Evolutionary conservation across 2,329 filamentous ascomycete genomes (phyloP).

Genomic region (Colletotrichum musicola): DNA sequence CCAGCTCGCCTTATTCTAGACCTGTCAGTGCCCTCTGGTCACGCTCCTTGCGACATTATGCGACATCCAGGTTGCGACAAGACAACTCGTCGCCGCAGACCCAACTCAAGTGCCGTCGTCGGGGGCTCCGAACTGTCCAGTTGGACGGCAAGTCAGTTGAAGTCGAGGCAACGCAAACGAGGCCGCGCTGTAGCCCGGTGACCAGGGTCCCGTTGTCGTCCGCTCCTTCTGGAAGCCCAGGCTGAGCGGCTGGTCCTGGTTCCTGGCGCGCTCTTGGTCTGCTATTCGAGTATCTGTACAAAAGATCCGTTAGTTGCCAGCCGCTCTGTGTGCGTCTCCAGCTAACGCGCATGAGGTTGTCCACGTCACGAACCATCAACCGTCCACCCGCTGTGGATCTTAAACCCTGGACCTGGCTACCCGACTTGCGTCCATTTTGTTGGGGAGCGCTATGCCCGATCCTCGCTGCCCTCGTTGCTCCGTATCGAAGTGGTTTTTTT

Average conservation of each 20-base stretch:
- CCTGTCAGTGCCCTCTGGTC: constrained; percentile 25
- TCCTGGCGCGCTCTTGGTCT: constrained; percentile 14
- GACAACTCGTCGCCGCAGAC: neutral
- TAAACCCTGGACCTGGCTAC: constrained; percentile 18
- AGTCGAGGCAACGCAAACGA: constrained; percentile 7
- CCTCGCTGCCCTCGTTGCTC: constrained; percentile 4
- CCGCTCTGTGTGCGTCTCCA: too few relatives aligned
- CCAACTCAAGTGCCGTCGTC: neutral
- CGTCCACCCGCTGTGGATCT: constrained; percentile 23
- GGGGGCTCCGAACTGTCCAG: constrained; percentile 13
- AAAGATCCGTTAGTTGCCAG: neutral
- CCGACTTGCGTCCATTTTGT: constrained; percentile 35
- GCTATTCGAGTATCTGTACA: constrained; percentile 4
- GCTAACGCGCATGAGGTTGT: constrained; percentile 25
- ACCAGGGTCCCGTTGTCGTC: constrained; percentile 14
- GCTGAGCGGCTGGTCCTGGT: constrained; percentile 20
- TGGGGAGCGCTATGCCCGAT: constrained; percentile 37
- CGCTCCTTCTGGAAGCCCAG: constrained; percentile 34
- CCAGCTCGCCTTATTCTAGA: neutral
- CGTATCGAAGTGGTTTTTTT: constrained; percentile 28
- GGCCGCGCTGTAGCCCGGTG: neutral
- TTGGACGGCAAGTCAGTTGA: neutral
- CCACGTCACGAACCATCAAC: constrained; percentile 21
- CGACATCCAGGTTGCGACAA: constrained; percentile 3
- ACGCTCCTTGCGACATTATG: constrained; percentile 26